Conservation (phyloP, 2,329 filamentous ascomycete genomes). For the Microdochium trichocladiopsis region DNA sequence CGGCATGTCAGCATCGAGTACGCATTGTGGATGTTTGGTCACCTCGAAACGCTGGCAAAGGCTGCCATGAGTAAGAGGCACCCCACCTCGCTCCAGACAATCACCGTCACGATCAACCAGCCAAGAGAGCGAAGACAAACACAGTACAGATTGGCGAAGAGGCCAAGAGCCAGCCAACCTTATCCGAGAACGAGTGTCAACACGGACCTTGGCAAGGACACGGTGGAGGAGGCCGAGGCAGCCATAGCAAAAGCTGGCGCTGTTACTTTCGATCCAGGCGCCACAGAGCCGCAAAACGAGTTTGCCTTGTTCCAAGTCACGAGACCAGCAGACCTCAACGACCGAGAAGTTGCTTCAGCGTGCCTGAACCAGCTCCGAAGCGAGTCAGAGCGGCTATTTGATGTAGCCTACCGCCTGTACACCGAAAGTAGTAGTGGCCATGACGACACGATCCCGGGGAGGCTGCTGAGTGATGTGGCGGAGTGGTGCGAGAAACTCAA, state of each 20-base stretch:
- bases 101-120: background rate
- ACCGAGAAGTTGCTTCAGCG: background rate
- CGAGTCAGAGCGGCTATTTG: background rate
- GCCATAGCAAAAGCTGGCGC: background rate
- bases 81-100: background rate
- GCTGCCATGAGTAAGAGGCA: slow-evolving; percentile 6
- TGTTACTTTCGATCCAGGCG: background rate
- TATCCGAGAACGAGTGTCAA: background rate
- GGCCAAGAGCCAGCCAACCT: background rate
- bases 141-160: background rate
- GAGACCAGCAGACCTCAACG: background rate
- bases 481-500: background rate
- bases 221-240: background rate
- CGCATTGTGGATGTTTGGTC: slow-evolving; percentile 4
- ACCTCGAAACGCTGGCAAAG: slow-evolving; percentile 7
- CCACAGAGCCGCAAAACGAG: too few species aligned
- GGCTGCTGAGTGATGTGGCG: background rate
- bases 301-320: background rate
- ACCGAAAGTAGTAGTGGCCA: background rate
- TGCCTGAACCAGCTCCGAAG: background rate
- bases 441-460: background rate
- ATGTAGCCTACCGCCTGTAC: background rate
- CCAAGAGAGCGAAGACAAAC: background rate
- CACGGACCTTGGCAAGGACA: background rate
- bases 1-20: slow-evolving; percentile 9